Percentiles rank a stretch among this genome's conserved stretches.
Conservation (phyloP, 2,329 filamentous ascomycete genomes). For the Ascocoryne sarcoides region DNA sequence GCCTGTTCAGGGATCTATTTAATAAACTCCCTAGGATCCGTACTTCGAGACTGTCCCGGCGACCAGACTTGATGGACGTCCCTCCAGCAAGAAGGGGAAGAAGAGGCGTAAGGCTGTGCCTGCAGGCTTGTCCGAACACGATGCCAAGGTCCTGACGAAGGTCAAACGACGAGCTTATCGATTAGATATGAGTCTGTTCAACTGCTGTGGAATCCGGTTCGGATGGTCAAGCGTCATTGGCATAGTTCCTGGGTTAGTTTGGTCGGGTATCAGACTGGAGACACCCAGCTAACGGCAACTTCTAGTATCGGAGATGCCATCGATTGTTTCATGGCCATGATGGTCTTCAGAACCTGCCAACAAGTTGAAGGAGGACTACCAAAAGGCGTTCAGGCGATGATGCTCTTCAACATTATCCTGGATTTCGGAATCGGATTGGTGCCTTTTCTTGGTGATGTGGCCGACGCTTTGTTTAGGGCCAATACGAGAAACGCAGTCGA, state of each 20-base stretch:
- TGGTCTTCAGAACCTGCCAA: conserved; percentile 64
- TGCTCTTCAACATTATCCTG: conserved; percentile 71
- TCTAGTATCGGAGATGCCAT: conserved; percentile 62
- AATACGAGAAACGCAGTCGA: conserved; percentile 70
- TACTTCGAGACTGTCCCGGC: conserved; percentile 80
- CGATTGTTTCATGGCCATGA: conserved; percentile 65
- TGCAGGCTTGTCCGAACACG: conserved; percentile 71
- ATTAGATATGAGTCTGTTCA: conserved; percentile 79
- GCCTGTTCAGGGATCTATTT: conserved; percentile 3
- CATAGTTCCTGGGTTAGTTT: conserved; percentile 66
- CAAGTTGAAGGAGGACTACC: conserved; percentile 72
- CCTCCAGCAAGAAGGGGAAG: conserved; percentile 59
- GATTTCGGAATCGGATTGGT: conserved; percentile 69
- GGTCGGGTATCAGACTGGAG: background rate
- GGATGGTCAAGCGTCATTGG: conserved; percentile 86
- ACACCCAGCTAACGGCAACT: conserved; percentile 16
- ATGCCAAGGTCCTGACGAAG: conserved; percentile 72
- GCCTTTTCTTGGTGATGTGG: conserved; percentile 67
- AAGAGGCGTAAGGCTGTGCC: conserved; percentile 81
- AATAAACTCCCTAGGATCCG: conserved; percentile 55
- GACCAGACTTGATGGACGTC: conserved; percentile 56
- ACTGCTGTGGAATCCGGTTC: conserved; percentile 70
- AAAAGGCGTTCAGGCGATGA: conserved; percentile 48
- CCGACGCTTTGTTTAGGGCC: conserved; percentile 60
- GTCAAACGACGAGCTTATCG: conserved; percentile 80